Evolutionary conservation across 441 rosid species (phyloP).

Genomic region (Populus hybrid): DNA sequence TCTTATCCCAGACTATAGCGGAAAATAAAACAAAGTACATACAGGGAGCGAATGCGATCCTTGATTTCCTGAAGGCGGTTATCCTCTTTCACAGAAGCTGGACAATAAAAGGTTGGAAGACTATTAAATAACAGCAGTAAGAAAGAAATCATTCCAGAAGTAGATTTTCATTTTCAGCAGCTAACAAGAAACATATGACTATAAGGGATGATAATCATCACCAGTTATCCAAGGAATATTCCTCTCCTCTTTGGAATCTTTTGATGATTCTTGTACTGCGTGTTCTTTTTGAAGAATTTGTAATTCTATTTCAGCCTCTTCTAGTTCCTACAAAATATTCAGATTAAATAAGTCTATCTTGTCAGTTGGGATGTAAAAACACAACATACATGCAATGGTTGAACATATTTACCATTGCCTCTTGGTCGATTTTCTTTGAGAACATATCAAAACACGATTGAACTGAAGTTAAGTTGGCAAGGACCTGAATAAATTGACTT

Average conservation of each 20-base stretch:
- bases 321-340: conserved; percentile 48
- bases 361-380: conserved; percentile 16
- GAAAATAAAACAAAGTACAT: conserved; percentile 26
- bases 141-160: background rate
- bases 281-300: conserved; percentile 54
- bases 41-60: conserved; percentile 59
- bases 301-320: conserved; percentile 75
- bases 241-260: conserved; percentile 30
- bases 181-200: background rate
- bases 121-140: background rate
- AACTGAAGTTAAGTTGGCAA: conserved; percentile 62
- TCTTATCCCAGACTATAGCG: conserved; percentile 5
- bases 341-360: conserved; percentile 13
- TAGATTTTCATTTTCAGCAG: conserved; percentile 2
- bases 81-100: conserved; percentile 49
- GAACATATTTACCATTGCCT: conserved; percentile 47
- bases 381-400: conserved; percentile 6
- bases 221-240: conserved; percentile 34
- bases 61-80: conserved; percentile 70
- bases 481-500: conserved; percentile 43
- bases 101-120: conserved; percentile 18
- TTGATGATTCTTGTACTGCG: conserved; percentile 27
- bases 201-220: conserved; percentile 18
- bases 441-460: conserved; percentile 64
- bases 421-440: conserved; percentile 45